These are phyloP conservation scores for Camptophora hylomeconis DNA, from an alignment of 2,329 filamentous ascomycete genomes.

Conservation along the genomic window DNA sequence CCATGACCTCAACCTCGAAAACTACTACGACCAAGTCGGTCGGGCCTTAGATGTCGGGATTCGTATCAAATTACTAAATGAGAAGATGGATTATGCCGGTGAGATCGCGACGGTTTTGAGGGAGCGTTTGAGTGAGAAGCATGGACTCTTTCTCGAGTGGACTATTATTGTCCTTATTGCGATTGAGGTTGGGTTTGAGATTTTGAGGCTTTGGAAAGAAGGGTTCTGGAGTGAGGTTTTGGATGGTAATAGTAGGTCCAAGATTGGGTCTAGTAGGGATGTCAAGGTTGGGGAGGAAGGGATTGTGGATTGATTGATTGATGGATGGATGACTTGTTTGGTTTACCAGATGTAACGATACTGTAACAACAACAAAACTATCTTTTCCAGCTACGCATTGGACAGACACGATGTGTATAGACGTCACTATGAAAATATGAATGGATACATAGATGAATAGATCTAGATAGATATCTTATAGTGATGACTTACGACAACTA, in stretches of 20 bases:
- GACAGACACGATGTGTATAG: too few species aligned
- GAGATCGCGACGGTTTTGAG: conserved; percentile 84
- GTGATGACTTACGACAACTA: too few species aligned
- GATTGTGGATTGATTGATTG: too few species aligned
- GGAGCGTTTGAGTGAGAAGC: conserved; percentile 80
- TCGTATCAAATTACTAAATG: conserved; percentile 80
- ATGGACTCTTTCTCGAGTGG: conserved; percentile 79
- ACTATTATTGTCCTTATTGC: conserved; percentile 91
- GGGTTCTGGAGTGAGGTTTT: conserved; percentile 21
- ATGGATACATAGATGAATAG: too few species aligned
- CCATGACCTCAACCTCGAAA: conserved; percentile 79
- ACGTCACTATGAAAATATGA: too few species aligned
- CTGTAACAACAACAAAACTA: not conserved
- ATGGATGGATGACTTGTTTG: not conserved
- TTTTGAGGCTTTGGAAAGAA: conserved; percentile 60
- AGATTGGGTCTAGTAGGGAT: too few species aligned
- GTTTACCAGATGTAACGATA: not conserved
- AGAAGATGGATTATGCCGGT: conserved; percentile 95
- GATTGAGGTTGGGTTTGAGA: conserved; percentile 81
- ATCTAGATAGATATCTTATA: too few species aligned
- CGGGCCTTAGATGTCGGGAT: conserved; percentile 81
- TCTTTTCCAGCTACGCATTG: not conserved
- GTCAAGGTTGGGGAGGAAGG: too few species aligned
- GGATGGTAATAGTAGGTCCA: conserved; percentile 2
- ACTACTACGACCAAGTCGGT: conserved; percentile 90